phyloP scores from a whole-genome alignment of 2,329 filamentous ascomycete species.

The Paraphaeosphaeria sporulosa region DNA sequence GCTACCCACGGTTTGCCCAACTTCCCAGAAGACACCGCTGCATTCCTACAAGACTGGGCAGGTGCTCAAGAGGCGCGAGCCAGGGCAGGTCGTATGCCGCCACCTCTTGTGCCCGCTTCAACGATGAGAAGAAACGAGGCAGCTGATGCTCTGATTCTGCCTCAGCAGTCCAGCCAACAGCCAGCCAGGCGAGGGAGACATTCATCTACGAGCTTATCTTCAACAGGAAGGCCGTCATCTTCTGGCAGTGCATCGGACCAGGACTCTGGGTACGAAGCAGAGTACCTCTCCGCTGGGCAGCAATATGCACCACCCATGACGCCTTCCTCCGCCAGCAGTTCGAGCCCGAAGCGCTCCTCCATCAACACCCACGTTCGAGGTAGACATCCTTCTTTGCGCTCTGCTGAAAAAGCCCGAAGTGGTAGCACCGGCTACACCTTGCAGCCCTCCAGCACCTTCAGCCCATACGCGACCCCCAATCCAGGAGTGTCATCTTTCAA shows the following conservation, averaged over 20 bases:
- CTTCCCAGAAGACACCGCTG: background rate
- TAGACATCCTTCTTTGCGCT: background rate
- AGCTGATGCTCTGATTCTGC: background rate
- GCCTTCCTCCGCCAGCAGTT: background rate
- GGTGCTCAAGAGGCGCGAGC: too few species aligned
- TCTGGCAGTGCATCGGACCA: background rate
- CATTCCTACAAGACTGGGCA: too few species aligned
- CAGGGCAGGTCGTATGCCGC: too few species aligned
- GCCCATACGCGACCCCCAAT: background rate
- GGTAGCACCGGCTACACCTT: background rate
- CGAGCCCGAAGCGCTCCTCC: background rate
- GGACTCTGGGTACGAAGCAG: background rate
- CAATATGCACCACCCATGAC: background rate
- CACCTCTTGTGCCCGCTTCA: too few species aligned
- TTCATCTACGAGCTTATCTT: background rate
- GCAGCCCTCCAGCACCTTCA: background rate
- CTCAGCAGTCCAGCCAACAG: background rate
- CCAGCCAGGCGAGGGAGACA: background rate
- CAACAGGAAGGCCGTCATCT: background rate
- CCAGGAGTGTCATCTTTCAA: background rate
- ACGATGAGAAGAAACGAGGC: background rate
- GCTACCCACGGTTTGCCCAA: background rate
- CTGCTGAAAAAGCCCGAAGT: background rate
- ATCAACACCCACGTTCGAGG: background rate
- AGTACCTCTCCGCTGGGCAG: background rate